Conservation (phyloP, 306 rosid genomes). For the Trifolium subterraneum region DNA sequence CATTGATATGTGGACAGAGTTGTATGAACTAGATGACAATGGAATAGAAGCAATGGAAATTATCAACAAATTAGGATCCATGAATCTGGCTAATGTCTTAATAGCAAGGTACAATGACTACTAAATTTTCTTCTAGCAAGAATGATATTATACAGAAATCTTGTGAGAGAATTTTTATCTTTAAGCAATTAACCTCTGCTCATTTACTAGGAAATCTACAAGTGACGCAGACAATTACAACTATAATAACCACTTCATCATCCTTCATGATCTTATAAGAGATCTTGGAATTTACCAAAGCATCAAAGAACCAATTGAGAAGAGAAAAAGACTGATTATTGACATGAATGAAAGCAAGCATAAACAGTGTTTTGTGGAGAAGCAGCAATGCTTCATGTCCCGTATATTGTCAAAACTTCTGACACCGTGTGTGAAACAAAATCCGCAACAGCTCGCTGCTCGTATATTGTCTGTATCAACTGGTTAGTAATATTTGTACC, state of each 20-base stretch:
- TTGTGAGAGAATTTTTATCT: background rate
- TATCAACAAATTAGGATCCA: constrained; percentile 41
- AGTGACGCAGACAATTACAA: constrained; percentile 43
- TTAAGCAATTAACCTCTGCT: constrained; percentile 20
- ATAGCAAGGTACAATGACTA: constrained; percentile 57
- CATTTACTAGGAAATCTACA: constrained; percentile 53
- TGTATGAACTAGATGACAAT: constrained; percentile 48
- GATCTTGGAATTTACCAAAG: constrained; percentile 60
- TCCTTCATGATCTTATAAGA: constrained; percentile 63
- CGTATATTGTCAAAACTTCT: constrained; percentile 43
- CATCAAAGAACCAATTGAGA: constrained; percentile 40
- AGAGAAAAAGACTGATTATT: constrained; percentile 56
- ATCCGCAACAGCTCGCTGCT: constrained; percentile 39
- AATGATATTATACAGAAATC: background rate
- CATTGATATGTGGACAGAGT: constrained; percentile 62
- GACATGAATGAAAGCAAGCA: constrained; percentile 42
- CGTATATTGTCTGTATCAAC: constrained; percentile 64
- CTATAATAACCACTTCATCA: constrained; percentile 56
- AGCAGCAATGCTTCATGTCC: constrained; percentile 37
- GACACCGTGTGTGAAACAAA: constrained; percentile 39
- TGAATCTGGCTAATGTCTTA: constrained; percentile 50
- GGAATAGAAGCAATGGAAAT: constrained; percentile 48
- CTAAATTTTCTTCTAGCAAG: background rate
- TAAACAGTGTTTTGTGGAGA: constrained; percentile 35
- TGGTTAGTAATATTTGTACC: constrained; percentile 49